Evolutionary conservation across 352 stramenopile species (phyloP), one percentile per base, ranked within the genome.

Genomic region (Phytophthora gonapodyides): DNA sequence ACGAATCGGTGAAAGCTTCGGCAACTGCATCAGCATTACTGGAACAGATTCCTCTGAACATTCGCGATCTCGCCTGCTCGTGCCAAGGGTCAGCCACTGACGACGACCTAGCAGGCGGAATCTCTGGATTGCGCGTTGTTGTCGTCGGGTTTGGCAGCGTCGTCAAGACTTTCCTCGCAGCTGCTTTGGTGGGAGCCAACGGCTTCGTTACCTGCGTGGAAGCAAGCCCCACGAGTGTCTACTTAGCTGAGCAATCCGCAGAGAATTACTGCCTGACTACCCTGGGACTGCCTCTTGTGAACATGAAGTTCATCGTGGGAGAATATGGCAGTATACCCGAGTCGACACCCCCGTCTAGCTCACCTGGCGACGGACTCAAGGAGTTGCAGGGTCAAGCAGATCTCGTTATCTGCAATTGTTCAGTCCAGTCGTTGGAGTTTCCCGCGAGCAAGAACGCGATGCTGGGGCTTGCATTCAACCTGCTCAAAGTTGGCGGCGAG

Each of bases 401-500:
- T 37, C 10, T 88, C 15, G 78, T 76, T 27, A 35, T 82, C 31
- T 58, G 81, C 46, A 86, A 80, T 50, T 87, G 80, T 46, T 79
- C 80, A 11, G 76, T 85, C 17, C 76, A 80, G 30, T 56, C 46
- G 2, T 50, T 71, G 15, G 57, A 61, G 27, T 62, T 63, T 45
- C 42, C 63, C 19, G 46, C 40, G 1, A 66, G 70, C 43, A 75
- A 76, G 27, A 58, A 70, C 37, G 53, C 47, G 4, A 44, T 82
- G 1, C 49, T 89, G 19, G 44, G 71, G n/a, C 7, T 71, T 2
- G 69, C 64, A 12, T 77, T 67, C 52, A 52, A 45, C 40, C 31
- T 84, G 21, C 49, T 89, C 1, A 74, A 74, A 19, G 65, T 80
- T 43, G 78, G 80, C 8, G 80, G 80, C 3, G 80, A 89, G 51